A percentile compares a stretch with the other conserved stretches of the same genome.
phyloP scores from a whole-genome alignment of 2,329 filamentous ascomycete genomes.

The Fusarium sulawesiense region DNA sequence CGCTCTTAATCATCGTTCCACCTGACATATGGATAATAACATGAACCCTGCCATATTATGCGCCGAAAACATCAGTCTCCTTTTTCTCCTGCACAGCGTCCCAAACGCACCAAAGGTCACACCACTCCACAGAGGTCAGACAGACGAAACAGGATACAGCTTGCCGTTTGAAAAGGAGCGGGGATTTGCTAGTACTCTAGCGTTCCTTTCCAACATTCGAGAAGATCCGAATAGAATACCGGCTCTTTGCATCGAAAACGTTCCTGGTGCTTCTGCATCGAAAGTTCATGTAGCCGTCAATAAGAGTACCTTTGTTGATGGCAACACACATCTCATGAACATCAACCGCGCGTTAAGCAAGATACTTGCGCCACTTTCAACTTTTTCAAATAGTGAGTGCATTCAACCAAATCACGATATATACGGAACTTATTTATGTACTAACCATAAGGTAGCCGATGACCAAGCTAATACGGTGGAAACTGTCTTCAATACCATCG shows the following conservation, averaged over 20 bases:
- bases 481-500: background rate
- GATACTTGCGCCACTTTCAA: background rate
- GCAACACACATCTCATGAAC: background rate
- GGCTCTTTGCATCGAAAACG: background rate
- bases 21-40: background rate
- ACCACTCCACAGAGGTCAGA: background rate
- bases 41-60: background rate
- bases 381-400: background rate
- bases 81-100: background rate
- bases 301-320: background rate
- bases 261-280: background rate
- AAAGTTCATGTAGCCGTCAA: background rate
- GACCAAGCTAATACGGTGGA: background rate
- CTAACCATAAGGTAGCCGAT: background rate
- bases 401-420: background rate
- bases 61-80: background rate
- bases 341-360: background rate
- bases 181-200: background rate
- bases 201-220: background rate
- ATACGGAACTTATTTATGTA: fast-evolving
- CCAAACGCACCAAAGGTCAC: background rate
- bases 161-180: background rate
- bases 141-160: background rate
- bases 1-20: background rate
- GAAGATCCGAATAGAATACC: background rate